Conservation (phyloP, 495 filamentous ascomycete genomes). For the Clohesyomyces aquaticus region DNA sequence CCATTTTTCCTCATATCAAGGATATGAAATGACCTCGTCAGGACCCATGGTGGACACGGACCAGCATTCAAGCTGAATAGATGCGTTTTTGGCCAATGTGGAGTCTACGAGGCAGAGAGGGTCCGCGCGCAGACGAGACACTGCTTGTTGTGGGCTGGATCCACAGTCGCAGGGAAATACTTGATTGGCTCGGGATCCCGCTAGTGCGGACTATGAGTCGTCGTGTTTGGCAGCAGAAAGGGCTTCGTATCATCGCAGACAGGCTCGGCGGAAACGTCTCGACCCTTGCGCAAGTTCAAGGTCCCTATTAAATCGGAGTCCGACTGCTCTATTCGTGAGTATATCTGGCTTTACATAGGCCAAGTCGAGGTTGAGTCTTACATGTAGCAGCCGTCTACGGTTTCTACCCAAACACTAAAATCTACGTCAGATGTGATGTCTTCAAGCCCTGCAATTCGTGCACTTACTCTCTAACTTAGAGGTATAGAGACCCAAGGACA, state of each 20-base stretch:
- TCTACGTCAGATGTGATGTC: neutral
- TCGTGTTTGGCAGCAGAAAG: slow-evolving; percentile 1
- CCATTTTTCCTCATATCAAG: neutral
- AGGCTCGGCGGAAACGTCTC: too few species aligned
- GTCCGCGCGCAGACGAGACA: neutral
- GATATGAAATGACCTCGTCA: neutral
- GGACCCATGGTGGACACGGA: slow-evolving; percentile 1
- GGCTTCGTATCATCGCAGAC: neutral
- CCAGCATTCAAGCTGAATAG: neutral
- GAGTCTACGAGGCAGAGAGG: neutral
- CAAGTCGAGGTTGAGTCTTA: neutral
- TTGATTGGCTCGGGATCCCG: neutral
- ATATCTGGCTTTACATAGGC: too few species aligned
- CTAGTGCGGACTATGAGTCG: neutral
- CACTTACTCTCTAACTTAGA: neutral
- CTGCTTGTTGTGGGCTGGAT: neutral
- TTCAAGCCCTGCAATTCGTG: neutral
- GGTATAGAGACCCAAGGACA: neutral
- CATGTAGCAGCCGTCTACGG: slow-evolving; percentile 1
- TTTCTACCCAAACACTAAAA: neutral
- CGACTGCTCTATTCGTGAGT: too few species aligned
- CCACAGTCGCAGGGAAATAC: neutral
- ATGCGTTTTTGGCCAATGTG: neutral
- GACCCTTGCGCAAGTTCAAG: too few species aligned
- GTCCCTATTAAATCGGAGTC: too few species aligned